These are phyloP conservation scores for Pythium aristosporum DNA, from an alignment of 352 stramenopile genomes.

Conservation along the genomic window DNA sequence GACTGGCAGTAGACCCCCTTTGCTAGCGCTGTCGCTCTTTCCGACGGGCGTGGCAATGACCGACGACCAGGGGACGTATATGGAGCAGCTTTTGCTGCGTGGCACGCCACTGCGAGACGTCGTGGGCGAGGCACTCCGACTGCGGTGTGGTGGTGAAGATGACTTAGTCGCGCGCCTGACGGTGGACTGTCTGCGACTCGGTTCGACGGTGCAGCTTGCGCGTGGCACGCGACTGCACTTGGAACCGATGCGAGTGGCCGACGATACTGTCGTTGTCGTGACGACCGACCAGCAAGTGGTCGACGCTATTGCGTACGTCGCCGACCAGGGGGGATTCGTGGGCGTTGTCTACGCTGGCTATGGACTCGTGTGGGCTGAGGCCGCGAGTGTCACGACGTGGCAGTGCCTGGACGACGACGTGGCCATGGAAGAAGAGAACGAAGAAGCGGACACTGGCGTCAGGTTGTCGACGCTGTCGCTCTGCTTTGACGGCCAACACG, in stretches of 20 bases:
- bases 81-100: background rate
- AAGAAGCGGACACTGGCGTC: background rate
- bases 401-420: background rate
- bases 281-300: background rate
- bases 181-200: background rate
- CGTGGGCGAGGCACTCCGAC: background rate
- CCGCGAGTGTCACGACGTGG: background rate
- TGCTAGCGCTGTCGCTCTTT: background rate
- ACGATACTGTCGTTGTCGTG: background rate
- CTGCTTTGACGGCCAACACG: background rate
- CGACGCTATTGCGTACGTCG: background rate
- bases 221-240: constrained; percentile 2
- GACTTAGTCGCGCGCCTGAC: background rate
- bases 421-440: background rate
- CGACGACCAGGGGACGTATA: background rate
- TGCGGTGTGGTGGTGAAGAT: background rate
- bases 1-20: background rate
- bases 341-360: constrained; percentile 3
- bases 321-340: background rate
- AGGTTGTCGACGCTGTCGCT: background rate
- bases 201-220: background rate
- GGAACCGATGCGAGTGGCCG: background rate
- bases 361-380: background rate
- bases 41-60: background rate
- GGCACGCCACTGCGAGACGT: constrained; percentile 10